phyloP scores from a whole-genome alignment of 306 rosid species.

The Glycyrrhiza uralensis region DNA sequence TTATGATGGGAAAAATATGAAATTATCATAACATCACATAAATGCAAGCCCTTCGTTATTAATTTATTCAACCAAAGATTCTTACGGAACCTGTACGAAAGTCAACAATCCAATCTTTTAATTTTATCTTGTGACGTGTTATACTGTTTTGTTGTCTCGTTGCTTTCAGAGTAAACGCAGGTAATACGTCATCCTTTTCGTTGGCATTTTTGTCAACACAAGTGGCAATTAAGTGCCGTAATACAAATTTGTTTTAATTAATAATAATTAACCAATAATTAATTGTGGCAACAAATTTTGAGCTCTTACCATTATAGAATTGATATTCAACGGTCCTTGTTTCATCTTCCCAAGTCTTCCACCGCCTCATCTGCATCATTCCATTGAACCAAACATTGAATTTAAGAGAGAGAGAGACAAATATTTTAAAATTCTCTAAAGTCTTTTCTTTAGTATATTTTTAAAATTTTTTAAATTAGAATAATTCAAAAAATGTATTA shows the following conservation, averaged over 20 bases:
- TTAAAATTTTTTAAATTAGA: no score
- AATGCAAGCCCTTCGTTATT: no score
- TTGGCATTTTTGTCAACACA: not conserved
- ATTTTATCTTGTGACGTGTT: not conserved
- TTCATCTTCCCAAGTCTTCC: conserved; percentile 83
- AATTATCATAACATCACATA: no score
- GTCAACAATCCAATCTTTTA: no score
- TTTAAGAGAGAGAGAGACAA: not conserved
- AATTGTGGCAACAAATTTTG: not conserved
- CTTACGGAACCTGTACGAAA: no score
- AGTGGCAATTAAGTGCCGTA: not conserved
- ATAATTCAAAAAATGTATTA: no score
- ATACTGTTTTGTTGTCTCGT: not conserved
- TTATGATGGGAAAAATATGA: no score
- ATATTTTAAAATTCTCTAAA: no score
- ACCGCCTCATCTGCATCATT: conserved; percentile 62
- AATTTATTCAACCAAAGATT: no score
- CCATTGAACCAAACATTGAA: conserved; percentile 16
- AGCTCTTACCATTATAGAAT: conserved; percentile 28
- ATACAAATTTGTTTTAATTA: not conserved
- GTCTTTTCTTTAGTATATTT: no score
- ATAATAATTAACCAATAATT: no score
- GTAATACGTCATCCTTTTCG: not conserved
- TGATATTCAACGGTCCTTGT: conserved; percentile 44
- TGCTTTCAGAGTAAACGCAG: not conserved